Percentiles rank a stretch among this genome's conserved stretches.
These are phyloP conservation scores for Aspergillus ochraceus DNA, from an alignment of 2,329 filamentous ascomycete species.

Conservation along the genomic window DNA sequence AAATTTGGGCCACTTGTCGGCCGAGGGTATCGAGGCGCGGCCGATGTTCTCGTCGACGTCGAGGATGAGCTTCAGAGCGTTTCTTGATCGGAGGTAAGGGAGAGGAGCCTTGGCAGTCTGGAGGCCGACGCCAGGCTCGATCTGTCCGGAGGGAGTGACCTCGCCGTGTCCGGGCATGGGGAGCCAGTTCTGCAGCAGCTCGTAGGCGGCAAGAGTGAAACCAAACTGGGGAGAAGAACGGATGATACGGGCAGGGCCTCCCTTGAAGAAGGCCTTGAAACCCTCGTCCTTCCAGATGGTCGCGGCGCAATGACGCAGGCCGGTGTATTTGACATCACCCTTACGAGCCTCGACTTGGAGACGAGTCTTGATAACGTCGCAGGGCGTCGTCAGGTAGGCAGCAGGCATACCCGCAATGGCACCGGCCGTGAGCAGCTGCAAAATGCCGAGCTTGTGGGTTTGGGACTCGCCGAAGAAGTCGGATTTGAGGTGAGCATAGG, in stretches of 20 bases:
- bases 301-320: conserved; percentile 77
- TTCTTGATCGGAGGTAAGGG: conserved; percentile 73
- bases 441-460: conserved; percentile 81
- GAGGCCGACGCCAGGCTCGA: conserved; percentile 64
- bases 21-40: conserved; percentile 60
- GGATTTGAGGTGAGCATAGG: conserved; percentile 90
- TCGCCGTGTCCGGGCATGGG: conserved; percentile 71
- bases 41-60: conserved; percentile 95
- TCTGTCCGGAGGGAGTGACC: conserved; percentile 58
- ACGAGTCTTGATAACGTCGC: conserved; percentile 98
- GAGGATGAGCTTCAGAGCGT: conserved; percentile 92
- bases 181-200: conserved; percentile 78
- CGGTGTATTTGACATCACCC: conserved; percentile 85
- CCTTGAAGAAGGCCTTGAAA: conserved; percentile 97
- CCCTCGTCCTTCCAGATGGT: conserved; percentile 90
- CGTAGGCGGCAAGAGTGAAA: conserved; percentile 94
- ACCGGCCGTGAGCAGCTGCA: conserved; percentile 90
- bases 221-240: conserved; percentile 96
- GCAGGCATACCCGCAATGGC: conserved; percentile 92
- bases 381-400: conserved; percentile 93
- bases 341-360: conserved; percentile 97
- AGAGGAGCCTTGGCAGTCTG: conserved; percentile 64
- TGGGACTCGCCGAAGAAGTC: conserved; percentile 89
- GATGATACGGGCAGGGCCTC: conserved; percentile 90
- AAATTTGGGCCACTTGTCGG: conserved; percentile 41